Percentiles rank a stretch among this genome's conserved stretches.
phyloP scores from a whole-genome alignment of 2,329 filamentous ascomycete genomes.

The Drechslerella coelobrocha region DNA sequence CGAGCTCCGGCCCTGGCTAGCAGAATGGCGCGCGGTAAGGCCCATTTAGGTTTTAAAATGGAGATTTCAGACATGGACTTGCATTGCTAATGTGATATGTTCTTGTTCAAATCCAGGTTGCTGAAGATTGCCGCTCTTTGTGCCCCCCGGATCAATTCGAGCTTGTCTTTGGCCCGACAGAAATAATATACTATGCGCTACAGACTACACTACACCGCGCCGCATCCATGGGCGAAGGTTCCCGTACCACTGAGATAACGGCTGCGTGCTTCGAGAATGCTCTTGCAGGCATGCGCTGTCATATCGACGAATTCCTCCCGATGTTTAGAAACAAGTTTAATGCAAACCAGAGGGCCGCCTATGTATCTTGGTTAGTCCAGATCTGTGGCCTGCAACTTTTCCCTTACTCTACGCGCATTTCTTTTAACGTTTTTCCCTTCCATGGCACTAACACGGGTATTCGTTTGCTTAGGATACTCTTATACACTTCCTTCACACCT shows the following conservation, averaged over 20 bases:
- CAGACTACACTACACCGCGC: slow-evolving; percentile 45
- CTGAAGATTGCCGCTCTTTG: not conserved
- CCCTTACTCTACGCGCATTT: not conserved
- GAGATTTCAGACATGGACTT: not conserved
- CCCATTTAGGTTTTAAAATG: not conserved
- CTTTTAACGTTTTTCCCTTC: not conserved
- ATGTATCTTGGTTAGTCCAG: slow-evolving; percentile 40
- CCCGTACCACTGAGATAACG: slow-evolving; percentile 40
- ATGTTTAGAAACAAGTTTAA: slow-evolving; percentile 32
- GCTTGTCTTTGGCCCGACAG: slow-evolving; percentile 43
- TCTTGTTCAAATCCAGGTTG: slow-evolving; percentile 11
- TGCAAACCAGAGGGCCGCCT: slow-evolving; percentile 30
- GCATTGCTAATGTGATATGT: slow-evolving; percentile 4
- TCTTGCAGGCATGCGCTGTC: slow-evolving; percentile 21
- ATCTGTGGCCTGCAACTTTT: slow-evolving; percentile 11
- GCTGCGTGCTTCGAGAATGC: slow-evolving; percentile 46
- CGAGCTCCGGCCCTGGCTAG: slow-evolving; percentile 33
- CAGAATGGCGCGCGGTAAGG: slow-evolving; percentile 40
- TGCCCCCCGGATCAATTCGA: slow-evolving; percentile 43
- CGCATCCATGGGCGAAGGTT: slow-evolving; percentile 48
- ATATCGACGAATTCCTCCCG: slow-evolving; percentile 38
- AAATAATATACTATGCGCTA: slow-evolving; percentile 45
- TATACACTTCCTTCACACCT: slow-evolving; percentile 49
- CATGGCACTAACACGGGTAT: not conserved
- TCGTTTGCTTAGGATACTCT: slow-evolving; percentile 16